A percentile compares a stretch with the other conserved stretches of the same genome.
phyloP scores from a whole-genome alignment of 148 eudicot genomes.

The Silene uniflora region DNA sequence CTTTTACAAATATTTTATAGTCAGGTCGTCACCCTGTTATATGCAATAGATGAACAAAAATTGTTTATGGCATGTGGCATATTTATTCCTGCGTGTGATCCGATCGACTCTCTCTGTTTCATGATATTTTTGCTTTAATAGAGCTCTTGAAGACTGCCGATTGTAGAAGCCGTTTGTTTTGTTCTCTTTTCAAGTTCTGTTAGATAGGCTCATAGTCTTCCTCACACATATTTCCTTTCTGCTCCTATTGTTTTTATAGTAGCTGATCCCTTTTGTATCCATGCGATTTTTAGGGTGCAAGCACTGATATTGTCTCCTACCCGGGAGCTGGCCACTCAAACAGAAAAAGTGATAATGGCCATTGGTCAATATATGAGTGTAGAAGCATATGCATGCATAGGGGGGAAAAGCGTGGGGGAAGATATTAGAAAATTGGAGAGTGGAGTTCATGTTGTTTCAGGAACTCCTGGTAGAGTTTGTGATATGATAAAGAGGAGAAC shows the following conservation, averaged over 20 bases:
- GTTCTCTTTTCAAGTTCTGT: background rate
- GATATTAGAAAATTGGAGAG: constrained; percentile 81
- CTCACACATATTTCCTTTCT: background rate
- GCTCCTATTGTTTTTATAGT: no score
- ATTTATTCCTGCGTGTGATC: background rate
- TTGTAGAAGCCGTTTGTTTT: background rate
- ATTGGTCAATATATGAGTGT: constrained; percentile 70
- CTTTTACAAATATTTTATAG: no score
- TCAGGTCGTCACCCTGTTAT: no score
- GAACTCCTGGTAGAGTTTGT: constrained; percentile 96
- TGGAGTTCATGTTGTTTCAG: constrained; percentile 96
- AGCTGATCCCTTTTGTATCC: background rate
- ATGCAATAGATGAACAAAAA: no score
- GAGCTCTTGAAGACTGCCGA: background rate
- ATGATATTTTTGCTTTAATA: background rate
- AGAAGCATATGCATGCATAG: constrained; percentile 90
- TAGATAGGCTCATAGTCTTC: background rate
- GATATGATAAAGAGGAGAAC: constrained; percentile 98
- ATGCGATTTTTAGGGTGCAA: constrained; percentile 67
- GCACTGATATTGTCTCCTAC: constrained; percentile 93
- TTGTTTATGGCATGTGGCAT: no score
- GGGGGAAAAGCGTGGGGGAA: constrained; percentile 96
- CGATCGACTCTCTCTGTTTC: background rate
- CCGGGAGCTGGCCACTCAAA: constrained; percentile 85
- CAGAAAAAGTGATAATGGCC: constrained; percentile 74